phyloP scores from a whole-genome alignment of 2,329 filamentous ascomycete genomes.

The Coccinonectria pachysandricola region DNA sequence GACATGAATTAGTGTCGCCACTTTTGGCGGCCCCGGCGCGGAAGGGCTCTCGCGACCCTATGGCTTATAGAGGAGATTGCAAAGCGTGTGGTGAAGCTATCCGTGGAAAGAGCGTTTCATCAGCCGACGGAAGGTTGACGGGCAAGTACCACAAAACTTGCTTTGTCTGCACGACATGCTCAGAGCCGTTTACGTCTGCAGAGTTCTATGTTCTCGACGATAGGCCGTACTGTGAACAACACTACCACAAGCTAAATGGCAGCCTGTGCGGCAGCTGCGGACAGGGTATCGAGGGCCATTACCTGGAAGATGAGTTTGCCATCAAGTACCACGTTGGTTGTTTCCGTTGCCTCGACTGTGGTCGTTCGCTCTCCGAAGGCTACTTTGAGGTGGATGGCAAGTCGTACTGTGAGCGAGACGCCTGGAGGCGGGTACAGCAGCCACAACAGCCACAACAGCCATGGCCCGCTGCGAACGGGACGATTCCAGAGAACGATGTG shows the following conservation, averaged over 20 bases:
- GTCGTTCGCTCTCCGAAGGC: conserved; percentile 62
- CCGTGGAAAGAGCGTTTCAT: conserved; percentile 84
- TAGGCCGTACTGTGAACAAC: conserved; percentile 78
- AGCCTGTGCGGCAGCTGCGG: conserved; percentile 75
- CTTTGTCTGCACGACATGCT: conserved; percentile 83
- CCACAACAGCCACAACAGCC: too few species aligned
- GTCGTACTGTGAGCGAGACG: conserved; percentile 82
- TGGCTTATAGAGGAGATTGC: conserved; percentile 60
- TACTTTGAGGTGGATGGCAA: conserved; percentile 82
- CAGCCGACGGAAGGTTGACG: conserved; percentile 81
- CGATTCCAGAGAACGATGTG: conserved; percentile 3
- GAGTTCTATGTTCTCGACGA: conserved; percentile 90
- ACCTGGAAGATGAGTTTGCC: conserved; percentile 68
- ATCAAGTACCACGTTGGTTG: conserved; percentile 82
- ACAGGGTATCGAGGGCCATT: conserved; percentile 84
- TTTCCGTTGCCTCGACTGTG: conserved; percentile 75
- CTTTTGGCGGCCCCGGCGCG: conserved; percentile 17
- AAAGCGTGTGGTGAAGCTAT: conserved; percentile 73
- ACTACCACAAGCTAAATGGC: conserved; percentile 87
- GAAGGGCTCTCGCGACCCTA: conserved; percentile 29
- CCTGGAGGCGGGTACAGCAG: conserved; percentile 45
- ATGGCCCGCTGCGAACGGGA: conserved; percentile 4
- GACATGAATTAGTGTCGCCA: too few species aligned
- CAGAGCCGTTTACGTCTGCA: conserved; percentile 68
- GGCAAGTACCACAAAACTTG: conserved; percentile 93